Conservation (phyloP, 345 rosid genomes). For the Dipteronia dyeriana region DNA sequence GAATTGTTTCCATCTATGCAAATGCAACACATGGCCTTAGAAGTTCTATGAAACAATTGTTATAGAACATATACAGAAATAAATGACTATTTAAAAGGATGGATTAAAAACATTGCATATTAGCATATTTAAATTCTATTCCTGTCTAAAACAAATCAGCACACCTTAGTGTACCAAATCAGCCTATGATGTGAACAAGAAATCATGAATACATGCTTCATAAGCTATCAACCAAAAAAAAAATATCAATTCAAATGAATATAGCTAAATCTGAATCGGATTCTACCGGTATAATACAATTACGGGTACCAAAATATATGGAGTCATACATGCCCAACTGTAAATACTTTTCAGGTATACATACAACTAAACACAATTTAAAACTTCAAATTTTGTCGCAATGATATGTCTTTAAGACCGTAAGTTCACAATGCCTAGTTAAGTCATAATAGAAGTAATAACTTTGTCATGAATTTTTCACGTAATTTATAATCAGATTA, state of each 20-base stretch:
- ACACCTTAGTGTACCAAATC: background rate
- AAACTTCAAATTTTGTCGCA: background rate
- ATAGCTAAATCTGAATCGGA: background rate
- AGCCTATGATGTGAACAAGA: background rate
- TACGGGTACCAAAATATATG: background rate
- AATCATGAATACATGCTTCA: background rate
- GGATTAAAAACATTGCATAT: background rate
- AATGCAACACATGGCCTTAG: no score
- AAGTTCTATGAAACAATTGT: no score
- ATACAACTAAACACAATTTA: constrained; percentile 1
- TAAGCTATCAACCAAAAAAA: background rate
- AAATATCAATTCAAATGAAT: background rate
- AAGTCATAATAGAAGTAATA: background rate
- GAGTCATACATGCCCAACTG: background rate
- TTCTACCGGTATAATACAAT: background rate
- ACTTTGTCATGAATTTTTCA: background rate
- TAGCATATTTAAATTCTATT: background rate
- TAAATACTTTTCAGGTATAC: background rate
- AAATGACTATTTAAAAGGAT: no score
- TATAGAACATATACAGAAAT: no score
- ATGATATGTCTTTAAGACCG: background rate
- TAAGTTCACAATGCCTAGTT: background rate
- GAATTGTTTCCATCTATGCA: no score
- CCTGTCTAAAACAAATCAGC: background rate
- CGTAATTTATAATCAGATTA: background rate